Evolutionary conservation across 176 grass and related monocot species (phyloP), one percentile per base, ranked within the genome.

Genomic region (Elymus sibiricus): DNA sequence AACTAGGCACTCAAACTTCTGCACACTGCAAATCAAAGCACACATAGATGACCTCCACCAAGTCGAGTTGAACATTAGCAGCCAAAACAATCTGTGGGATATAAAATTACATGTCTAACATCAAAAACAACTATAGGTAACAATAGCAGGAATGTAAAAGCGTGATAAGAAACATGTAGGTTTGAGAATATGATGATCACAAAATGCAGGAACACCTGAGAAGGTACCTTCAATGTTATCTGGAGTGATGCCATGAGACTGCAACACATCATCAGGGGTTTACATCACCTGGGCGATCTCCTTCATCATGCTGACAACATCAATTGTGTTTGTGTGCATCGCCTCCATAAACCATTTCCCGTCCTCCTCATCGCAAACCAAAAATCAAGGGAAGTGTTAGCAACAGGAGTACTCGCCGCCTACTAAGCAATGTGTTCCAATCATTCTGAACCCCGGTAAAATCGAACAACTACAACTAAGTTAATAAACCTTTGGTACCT

Each of bases 321-420:
- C 94, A 0, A 99, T 2, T 0, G 90, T 96, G 31, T 96, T 95
- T 3, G 75, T 79, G 77, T 94, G 94, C 97, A 99, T 96, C 7
- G 97, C 94, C 75, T 99, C 94, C 89, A 91, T 88, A 56, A 99
- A 99, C 97, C 97, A 99, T 86, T 80, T 93, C 66, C 84, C 88
- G 47, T 99, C 97, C 84, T 96, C 94, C 60, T 99, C 97, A 5
- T 91, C 92, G 77, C 55, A 55, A 27, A 68, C 6, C 12, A 11
- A 64, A 81, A 80, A 59, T 22, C 9, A 87, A 34, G 8, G 1
- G 19, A 67, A 63, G 3, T 25, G 24, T 53, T 63, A 87, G 51
- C 55, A 46, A 58, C 4, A 79, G 0, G 22, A 53, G 24, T 42
- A 77, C 10, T 38, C 5, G 0, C 26, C 0, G 7, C 2, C 32